phyloP scores from a whole-genome alignment of 202 grass and related monocot genomes.

The Thinopyrum obtusiflorum region DNA sequence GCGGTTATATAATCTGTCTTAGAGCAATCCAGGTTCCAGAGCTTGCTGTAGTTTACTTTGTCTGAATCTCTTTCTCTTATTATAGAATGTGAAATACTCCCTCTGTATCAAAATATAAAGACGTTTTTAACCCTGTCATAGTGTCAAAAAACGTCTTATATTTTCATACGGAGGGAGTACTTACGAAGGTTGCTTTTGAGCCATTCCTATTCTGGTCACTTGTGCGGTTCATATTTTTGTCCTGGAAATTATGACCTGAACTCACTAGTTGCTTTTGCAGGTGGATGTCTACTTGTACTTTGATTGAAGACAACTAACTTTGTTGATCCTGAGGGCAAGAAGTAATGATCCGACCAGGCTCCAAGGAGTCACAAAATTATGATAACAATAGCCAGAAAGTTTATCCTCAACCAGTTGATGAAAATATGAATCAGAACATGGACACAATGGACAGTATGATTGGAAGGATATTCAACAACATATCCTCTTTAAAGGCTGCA shows the following conservation, averaged over 20 bases:
- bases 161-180: too few relatives aligned
- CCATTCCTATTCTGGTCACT: neutral
- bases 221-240: neutral
- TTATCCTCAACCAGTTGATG: conserved; percentile 93
- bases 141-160: too few relatives aligned
- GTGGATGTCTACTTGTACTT: conserved; percentile 22
- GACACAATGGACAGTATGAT: conserved; percentile 55
- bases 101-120: too few relatives aligned
- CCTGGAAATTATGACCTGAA: neutral
- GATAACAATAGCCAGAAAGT: conserved; percentile 93
- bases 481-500: conserved; percentile 90
- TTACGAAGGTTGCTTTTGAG: neutral
- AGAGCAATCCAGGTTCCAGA: neutral
- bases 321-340: conserved; percentile 39
- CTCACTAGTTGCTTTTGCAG: conserved; percentile 31
- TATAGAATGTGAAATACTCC: neutral
- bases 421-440: conserved; percentile 63
- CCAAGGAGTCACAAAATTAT: conserved; percentile 80
- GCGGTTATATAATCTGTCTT: neutral
- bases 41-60: neutral
- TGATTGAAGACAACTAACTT: conserved; percentile 22
- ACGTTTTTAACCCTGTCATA: too few relatives aligned
- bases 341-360: conserved; percentile 80
- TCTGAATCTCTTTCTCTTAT: neutral
- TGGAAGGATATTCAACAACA: conserved; percentile 81